Base-by-base conservation (phyloP, 108 stramenopile species). In the Fistulifera pelliculosa region DNA sequence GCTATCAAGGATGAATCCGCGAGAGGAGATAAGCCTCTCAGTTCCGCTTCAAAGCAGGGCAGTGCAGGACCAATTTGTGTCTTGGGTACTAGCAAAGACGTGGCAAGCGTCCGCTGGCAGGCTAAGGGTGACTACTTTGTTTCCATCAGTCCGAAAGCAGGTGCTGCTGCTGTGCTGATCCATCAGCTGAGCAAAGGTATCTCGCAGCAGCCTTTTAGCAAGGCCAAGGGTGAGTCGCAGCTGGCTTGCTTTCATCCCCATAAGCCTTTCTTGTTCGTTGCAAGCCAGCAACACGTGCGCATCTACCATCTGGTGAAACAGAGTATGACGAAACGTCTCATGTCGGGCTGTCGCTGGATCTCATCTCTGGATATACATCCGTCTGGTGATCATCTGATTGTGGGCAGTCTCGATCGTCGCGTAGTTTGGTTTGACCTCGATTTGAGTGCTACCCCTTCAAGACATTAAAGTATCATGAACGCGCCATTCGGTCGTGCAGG, bases 341-440 rank as follows among this genome's bases (percentile, higher is more conserved):
- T 85, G 26, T 86, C 93, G 17, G 95, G 94, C 26, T 94, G 94
- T 49, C 87, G 94, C 49, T 96, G 96, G 92, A 95, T 99, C 65
- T 95, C 96, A 27, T 94, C 88, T 25, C 59, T 99, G 48, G 94
- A 93, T 66, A 67, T 99, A 0, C 99, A 99, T 61, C 74, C 81
- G 2, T 80, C 85, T 0, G 99, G 99, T 12, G 96, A 99, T 71
- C 97, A 99, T 64, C 38, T 98, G 22, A 71, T 98, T 47, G 84
- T 95, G 24, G 95, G 96, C 24, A 90, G 87, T 47, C 77, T 95
- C 16, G 99, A 99, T 73, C 83, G 95, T 17, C 73, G 95, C 15
- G 76, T 98, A 63, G 79, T 91, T 26, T 99, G 99, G 99, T 97
- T 98, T 64, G 99, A 99, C 63, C 58, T 98, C 45, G 99, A 98